A percentile compares a stretch with the other conserved stretches of the same genome.
phyloP scores from a whole-genome alignment of 2,329 filamentous ascomycete species.

The Fusarium chuoi region DNA sequence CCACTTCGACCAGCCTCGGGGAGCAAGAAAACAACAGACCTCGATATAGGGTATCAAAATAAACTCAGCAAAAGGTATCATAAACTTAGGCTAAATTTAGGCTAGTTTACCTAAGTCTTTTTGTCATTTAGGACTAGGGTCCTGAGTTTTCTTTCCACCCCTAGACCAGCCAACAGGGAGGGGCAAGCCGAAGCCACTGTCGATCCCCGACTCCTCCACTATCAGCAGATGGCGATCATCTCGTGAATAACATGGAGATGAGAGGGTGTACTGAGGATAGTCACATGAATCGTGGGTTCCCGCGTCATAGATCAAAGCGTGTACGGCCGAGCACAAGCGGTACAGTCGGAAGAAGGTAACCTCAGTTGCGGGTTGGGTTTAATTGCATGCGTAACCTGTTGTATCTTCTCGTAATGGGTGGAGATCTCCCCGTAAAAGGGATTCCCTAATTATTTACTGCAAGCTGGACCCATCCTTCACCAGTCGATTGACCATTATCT shows the following conservation, averaged over 20 bases:
- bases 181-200: background rate
- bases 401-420: background rate
- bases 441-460: background rate
- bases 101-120: too few relatives aligned
- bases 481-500: background rate
- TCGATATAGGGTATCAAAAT: too few relatives aligned
- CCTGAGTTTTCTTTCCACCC: too few relatives aligned
- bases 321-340: background rate
- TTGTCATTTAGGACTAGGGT: too few relatives aligned
- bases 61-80: too few relatives aligned
- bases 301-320: background rate
- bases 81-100: too few relatives aligned
- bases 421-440: background rate
- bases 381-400: background rate
- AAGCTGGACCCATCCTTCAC: fast-evolving
- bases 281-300: background rate
- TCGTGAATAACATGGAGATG: background rate
- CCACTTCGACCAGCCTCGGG: background rate
- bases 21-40: too few relatives aligned
- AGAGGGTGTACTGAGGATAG: background rate
- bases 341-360: background rate
- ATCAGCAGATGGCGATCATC: background rate
- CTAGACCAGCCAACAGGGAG: background rate
- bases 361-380: background rate
- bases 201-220: background rate